Base-by-base conservation (phyloP, 2,329 filamentous ascomycete genomes). In the Aspergillus tamarii region DNA sequence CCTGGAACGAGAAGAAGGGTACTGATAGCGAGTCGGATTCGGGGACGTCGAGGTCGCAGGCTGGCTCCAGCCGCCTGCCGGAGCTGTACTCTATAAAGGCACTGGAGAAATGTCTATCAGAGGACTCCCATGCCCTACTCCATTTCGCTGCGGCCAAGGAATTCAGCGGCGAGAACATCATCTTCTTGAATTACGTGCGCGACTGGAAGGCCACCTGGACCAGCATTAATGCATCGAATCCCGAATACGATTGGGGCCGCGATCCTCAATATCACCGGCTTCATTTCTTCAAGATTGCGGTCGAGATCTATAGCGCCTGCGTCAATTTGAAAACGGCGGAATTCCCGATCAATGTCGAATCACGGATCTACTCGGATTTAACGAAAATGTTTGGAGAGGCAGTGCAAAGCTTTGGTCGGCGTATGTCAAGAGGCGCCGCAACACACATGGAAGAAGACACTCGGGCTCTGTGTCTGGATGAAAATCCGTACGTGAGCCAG, bases 301-400 rank as follows among this genome's bases (percentile, higher is more conserved):
- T 52, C 26, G 48, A 52, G 48, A 30, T 52, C 48, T 52, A 52
- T 28, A 30, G 21, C 21, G 23, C 48, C 26, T 52, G 48, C 26
- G 48, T 52, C 23, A 19, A 52, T 52, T n/a, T 52, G 23, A 52
- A 52, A 19, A 52, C 26, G 26, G 48, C 48, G 14, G 23, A 52
- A n/a, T 52, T 52, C 23, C 48, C 48, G 8, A 52, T 52, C 48
- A 52, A 52, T 16, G 23, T 52, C 26, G 48, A 52, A 52, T 52
- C 48, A 4, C 48, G 48, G 6, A 19, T 52, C 48, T 52, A 52
- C 48, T 28, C 48, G 2, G 26, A 10, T 32, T 14, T 52, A 6
- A 52, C 23, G 6, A 14, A 6, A 7, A 26, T n/a, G 48, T 52
- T 52, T 52, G 48, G 48, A 1, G 48, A 30, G 6, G 48, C 48